phyloP scores from a whole-genome alignment of 345 rosid species.

The Brassica juncea region DNA sequence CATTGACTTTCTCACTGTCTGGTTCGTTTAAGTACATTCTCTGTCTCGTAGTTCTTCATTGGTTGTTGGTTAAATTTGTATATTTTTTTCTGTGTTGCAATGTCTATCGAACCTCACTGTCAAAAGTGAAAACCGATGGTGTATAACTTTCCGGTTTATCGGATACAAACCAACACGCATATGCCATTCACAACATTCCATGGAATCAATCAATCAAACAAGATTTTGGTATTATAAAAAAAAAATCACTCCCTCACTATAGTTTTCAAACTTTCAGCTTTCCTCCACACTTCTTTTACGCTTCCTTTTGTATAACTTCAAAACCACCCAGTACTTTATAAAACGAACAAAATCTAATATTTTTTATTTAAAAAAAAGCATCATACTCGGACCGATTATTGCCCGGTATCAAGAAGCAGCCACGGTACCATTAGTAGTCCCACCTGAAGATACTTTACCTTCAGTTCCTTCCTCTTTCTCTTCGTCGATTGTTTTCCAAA shows the following conservation, averaged over 20 bases:
- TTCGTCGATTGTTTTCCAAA: constrained; percentile 78
- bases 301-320: constrained; percentile 27
- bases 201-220: constrained; percentile 17
- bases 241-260: background rate
- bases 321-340: constrained; percentile 5
- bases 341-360: constrained; percentile 17
- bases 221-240: background rate
- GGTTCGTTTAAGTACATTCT: background rate
- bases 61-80: background rate
- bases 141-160: background rate
- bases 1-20: too few relatives aligned
- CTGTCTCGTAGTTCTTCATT: background rate
- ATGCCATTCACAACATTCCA: constrained; percentile 34
- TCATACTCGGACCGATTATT: constrained; percentile 8
- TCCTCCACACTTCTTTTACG: constrained; percentile 19
- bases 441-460: constrained; percentile 28
- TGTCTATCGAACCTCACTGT: background rate
- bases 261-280: constrained; percentile 19
- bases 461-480: constrained; percentile 47
- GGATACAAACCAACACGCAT: constrained; percentile 1
- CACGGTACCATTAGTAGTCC: constrained; percentile 31
- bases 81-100: background rate
- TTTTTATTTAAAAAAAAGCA: background rate
- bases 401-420: constrained; percentile 14
- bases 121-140: background rate